Evolutionary conservation across 306 rosid genomes (phyloP).

Genomic region (Cucumis hystrix): DNA sequence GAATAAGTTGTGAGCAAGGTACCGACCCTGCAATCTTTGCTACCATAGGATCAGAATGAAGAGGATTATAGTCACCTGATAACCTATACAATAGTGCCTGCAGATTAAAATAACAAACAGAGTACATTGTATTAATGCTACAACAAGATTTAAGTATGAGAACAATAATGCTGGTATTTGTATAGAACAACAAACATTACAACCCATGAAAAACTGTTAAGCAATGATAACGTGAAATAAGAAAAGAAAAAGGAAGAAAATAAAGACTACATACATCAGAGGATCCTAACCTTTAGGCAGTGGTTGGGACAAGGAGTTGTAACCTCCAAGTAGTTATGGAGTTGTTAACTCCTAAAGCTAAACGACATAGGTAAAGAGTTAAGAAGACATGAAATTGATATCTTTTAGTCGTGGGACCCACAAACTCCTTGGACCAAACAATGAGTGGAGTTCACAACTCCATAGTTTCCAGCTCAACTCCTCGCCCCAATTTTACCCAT

Average conservation of each 20-base stretch:
- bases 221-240: background rate
- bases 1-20: slow-evolving; percentile 8
- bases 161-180: background rate
- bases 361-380: too few relatives aligned
- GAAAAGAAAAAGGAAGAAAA: background rate
- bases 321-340: too few relatives aligned
- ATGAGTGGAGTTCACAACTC: too few relatives aligned
- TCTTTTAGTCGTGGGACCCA: too few relatives aligned
- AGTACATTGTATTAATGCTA: background rate
- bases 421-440: too few relatives aligned
- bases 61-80: slow-evolving; percentile 85
- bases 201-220: background rate
- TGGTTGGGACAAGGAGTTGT: too few relatives aligned
- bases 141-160: background rate
- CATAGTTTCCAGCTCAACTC: too few relatives aligned
- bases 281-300: background rate
- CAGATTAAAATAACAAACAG: slow-evolving; percentile 13
- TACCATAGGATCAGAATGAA: slow-evolving; percentile 78
- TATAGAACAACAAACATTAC: background rate
- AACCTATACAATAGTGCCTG: slow-evolving; percentile 91
- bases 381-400: too few relatives aligned
- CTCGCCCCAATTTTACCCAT: background rate
- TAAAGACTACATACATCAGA: background rate
- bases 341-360: too few relatives aligned
- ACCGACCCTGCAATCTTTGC: slow-evolving; percentile 90